Percentiles rank a stretch among this genome's conserved stretches.
Evolutionary conservation across 2,329 filamentous ascomycete species (phyloP).

Genomic region (Alternaria incomplexa): DNA sequence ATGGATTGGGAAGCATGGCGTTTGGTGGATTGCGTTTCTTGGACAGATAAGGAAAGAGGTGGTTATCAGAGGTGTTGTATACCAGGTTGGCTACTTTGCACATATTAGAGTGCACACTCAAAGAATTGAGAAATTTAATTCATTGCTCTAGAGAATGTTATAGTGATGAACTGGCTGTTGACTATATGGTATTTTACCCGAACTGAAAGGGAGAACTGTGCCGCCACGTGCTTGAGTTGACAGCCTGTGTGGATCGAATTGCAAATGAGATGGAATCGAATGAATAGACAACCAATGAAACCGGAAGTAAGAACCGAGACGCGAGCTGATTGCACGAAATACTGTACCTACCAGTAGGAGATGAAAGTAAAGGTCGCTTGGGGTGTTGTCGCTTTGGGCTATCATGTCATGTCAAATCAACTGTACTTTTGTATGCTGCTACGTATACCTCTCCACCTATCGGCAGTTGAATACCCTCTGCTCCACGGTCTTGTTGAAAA

Average conservation of each 20-base stretch:
- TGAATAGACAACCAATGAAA: not conserved
- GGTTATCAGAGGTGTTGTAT: not conserved
- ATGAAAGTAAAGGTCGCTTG: slow-evolving; percentile 4
- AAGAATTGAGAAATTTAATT: not conserved
- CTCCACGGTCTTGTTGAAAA: slow-evolving; percentile 14
- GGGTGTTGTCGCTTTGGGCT: slow-evolving; percentile 27
- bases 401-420: slow-evolving; percentile 14
- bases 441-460: slow-evolving; percentile 4
- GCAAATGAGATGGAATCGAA: not conserved
- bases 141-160: not conserved
- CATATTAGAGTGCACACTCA: not conserved
- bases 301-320: not conserved
- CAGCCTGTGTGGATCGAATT: not conserved
- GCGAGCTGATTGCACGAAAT: not conserved
- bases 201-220: not conserved
- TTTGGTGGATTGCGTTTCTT: not conserved
- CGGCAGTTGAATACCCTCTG: slow-evolving; percentile 18
- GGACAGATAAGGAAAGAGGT: not conserved
- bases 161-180: not conserved
- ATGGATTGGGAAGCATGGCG: not conserved
- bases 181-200: not conserved
- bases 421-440: slow-evolving; percentile 14
- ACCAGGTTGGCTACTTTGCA: not conserved
- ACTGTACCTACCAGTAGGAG: not conserved
- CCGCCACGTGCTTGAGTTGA: not conserved